Conservation (phyloP, 768 basidiomycete genomes). For the Mycena vulgaris region DNA sequence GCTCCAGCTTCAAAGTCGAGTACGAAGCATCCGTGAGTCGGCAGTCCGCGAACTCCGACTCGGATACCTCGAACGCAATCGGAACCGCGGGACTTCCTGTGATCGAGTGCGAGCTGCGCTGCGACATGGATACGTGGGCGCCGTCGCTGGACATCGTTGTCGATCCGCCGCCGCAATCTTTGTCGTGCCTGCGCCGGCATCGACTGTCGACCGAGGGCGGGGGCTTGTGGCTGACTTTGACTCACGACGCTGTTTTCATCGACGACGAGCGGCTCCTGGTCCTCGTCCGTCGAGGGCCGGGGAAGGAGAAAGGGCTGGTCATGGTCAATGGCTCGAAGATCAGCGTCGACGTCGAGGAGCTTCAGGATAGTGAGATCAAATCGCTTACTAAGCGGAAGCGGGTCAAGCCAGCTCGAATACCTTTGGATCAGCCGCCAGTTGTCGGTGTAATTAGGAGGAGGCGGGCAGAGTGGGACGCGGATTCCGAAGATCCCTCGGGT, state of each 20-base stretch:
- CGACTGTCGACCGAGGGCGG: conserved; percentile 89
- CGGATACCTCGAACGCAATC: conserved; percentile 44
- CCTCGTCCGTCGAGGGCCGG: conserved; percentile 82
- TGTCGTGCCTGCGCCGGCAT: conserved; percentile 90
- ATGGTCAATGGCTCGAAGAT: conserved; percentile 92
- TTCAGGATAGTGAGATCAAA: conserved; percentile 91
- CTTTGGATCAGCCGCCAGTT: conserved; percentile 94
- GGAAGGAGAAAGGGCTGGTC: conserved; percentile 85
- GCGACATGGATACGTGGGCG: conserved; percentile 93
- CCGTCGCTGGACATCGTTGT: conserved; percentile 88
- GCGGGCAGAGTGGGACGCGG: conserved; percentile 81
- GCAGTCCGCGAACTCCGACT: conserved; percentile 47
- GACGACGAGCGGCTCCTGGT: conserved; percentile 83
- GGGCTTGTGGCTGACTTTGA: conserved; percentile 94
- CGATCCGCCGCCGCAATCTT: conserved; percentile 90
- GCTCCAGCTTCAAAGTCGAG: conserved; percentile 83
- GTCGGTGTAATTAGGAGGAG: conserved; percentile 78
- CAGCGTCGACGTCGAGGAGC: conserved; percentile 89
- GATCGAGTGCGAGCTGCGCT: conserved; percentile 92
- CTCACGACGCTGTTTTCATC: conserved; percentile 85
- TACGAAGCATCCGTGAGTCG: conserved; percentile 80
- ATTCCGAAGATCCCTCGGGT: conserved; percentile 50
- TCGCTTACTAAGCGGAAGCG: conserved; percentile 87
- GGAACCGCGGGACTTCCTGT: conserved; percentile 58
- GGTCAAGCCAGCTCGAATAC: conserved; percentile 87